These are phyloP conservation scores for Conticribra guillardii DNA, from an alignment of 108 stramenopile genomes.

Conservation along the genomic window DNA sequence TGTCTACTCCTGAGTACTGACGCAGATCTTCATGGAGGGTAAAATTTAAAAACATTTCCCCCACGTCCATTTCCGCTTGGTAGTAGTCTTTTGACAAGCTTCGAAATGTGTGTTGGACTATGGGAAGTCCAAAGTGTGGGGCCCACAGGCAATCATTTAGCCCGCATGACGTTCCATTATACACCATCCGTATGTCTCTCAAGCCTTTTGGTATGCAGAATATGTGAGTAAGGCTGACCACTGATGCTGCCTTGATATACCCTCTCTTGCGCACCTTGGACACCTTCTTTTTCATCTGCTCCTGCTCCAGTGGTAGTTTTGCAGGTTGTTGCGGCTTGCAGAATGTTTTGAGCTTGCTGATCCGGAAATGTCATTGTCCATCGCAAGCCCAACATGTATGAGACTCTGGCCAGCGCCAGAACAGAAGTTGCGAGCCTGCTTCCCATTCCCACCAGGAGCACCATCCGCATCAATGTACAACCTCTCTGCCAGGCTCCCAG, in stretches of 20 bases:
- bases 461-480: not conserved
- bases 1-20: conserved; percentile 34
- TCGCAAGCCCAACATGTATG: conserved; percentile 5
- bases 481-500: conserved; percentile 17
- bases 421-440: conserved; percentile 38
- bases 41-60: conserved; percentile 58
- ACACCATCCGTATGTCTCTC: conserved; percentile 55
- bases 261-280: conserved; percentile 19
- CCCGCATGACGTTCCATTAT: conserved; percentile 48
- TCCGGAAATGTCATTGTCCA: conserved; percentile 27
- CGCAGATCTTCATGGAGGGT: conserved; percentile 18
- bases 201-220: conserved; percentile 53
- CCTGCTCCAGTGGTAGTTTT: not conserved
- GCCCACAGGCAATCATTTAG: conserved; percentile 49
- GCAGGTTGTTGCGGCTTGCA: not conserved
- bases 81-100: conserved; percentile 19
- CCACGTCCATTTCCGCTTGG: conserved; percentile 46
- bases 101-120: not conserved
- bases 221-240: conserved; percentile 9
- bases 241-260: conserved; percentile 3
- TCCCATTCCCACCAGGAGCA: conserved; percentile 51
- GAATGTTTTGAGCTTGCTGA: conserved; percentile 3
- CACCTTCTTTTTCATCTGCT: conserved; percentile 11
- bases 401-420: conserved; percentile 44
- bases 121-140: conserved; percentile 50